Evolutionary conservation across 371 early-diverging fungal species (phyloP).

Genomic region (Capillidium heterosporum): DNA sequence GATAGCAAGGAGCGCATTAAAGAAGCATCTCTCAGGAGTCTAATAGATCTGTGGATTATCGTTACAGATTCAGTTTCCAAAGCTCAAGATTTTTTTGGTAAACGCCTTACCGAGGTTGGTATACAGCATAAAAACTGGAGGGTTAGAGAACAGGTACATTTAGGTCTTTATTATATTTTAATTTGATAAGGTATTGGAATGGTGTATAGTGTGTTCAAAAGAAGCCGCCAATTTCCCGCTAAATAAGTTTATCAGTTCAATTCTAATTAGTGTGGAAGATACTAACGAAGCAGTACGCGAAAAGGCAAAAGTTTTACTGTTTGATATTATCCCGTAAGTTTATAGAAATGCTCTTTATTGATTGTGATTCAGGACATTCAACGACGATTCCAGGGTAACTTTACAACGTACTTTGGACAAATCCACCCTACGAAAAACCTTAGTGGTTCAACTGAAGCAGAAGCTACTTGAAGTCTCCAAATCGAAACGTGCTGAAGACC

Average conservation of each 20-base stretch:
- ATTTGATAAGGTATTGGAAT: background rate
- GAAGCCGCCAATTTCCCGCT: background rate
- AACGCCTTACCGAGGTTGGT: background rate
- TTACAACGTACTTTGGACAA: background rate
- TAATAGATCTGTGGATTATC: background rate
- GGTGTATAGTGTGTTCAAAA: background rate
- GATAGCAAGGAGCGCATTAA: slow-evolving; percentile 1
- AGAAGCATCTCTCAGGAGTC: background rate
- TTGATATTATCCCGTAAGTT: slow-evolving; percentile 4
- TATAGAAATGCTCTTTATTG: background rate
- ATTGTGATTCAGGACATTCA: background rate
- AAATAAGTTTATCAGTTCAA: background rate
- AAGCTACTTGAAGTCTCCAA: background rate
- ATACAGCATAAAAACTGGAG: background rate
- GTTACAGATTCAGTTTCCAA: background rate
- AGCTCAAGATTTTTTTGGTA: slow-evolving; percentile 1
- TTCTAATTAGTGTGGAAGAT: slow-evolving; percentile 1
- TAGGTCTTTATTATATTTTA: background rate
- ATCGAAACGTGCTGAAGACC: background rate
- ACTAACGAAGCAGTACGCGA: slow-evolving; percentile 3
- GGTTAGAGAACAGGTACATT: slow-evolving; percentile 5
- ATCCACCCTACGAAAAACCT: background rate
- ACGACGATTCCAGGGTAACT: background rate
- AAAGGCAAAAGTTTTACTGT: slow-evolving; percentile 3
- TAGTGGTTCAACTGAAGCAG: background rate